Percentiles rank a stretch among this genome's conserved stretches.
Conservation (phyloP, 352 stramenopile species). For the Phytopythium litorale region DNA sequence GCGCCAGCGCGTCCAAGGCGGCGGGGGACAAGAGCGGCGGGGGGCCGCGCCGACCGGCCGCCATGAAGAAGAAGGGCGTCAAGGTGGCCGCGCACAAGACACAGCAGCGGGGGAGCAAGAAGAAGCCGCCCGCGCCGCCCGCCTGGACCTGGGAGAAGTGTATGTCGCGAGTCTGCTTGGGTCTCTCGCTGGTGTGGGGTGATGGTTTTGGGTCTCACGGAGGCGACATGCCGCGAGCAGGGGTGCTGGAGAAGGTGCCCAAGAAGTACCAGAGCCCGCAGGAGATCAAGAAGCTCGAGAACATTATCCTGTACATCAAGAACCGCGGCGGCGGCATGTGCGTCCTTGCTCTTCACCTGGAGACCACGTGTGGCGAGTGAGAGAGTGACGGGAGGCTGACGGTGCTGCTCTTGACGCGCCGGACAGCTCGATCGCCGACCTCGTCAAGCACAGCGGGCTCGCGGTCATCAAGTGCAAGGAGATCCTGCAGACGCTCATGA, state of each 20-base stretch:
- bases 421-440: conserved; percentile 69
- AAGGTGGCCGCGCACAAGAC: conserved; percentile 9
- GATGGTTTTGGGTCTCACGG: neutral
- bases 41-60: conserved; percentile 7
- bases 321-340: conserved; percentile 78
- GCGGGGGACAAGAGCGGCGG: neutral
- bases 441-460: conserved; percentile 76
- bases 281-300: conserved; percentile 85
- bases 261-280: conserved; percentile 78
- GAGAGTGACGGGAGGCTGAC: neutral
- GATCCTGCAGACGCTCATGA: conserved; percentile 85
- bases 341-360: conserved; percentile 8
- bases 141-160: conserved; percentile 81
- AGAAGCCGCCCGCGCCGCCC: conserved; percentile 27
- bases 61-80: conserved; percentile 14
- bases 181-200: too few relatives aligned
- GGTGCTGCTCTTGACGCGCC: neutral
- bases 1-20: conserved; percentile 9
- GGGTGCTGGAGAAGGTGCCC: conserved; percentile 72
- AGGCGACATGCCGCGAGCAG: conserved; percentile 15
- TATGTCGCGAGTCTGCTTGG: conserved; percentile 17
- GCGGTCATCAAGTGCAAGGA: conserved; percentile 86
- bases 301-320: conserved; percentile 83
- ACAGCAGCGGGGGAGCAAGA: conserved; percentile 19
- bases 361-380: neutral